phyloP scores from a whole-genome alignment of 2,329 filamentous ascomycete species.

The Aspergillus versicolor region DNA sequence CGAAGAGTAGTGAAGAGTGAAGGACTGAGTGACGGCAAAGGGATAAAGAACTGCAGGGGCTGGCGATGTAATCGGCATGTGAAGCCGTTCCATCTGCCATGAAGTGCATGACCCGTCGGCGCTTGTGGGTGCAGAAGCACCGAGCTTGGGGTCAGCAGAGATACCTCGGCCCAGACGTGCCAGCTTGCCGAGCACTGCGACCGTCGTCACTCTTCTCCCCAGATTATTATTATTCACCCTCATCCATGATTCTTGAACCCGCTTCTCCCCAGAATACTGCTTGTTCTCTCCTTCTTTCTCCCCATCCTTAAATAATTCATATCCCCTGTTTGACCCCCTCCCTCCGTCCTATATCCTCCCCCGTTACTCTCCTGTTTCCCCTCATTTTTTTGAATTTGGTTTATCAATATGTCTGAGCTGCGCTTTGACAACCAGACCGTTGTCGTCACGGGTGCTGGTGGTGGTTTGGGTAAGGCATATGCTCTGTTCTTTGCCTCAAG shows the following conservation, averaged over 20 bases:
- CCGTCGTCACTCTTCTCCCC: constrained; percentile 18
- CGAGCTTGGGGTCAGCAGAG: constrained; percentile 20
- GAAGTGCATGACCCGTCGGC: constrained; percentile 18
- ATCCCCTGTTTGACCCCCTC: constrained; percentile 8
- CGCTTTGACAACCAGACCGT: constrained; percentile 87
- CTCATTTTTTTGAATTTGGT: constrained; percentile 11
- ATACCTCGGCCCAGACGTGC: constrained; percentile 33
- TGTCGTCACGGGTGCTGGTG: constrained; percentile 82
- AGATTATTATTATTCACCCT: constrained; percentile 11
- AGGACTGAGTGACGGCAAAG: background rate
- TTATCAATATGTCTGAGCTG: constrained; percentile 62
- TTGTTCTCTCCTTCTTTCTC: constrained; percentile 6
- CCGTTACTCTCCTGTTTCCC: constrained; percentile 13
- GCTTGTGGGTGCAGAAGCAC: constrained; percentile 16
- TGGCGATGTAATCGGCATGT: constrained; percentile 32
- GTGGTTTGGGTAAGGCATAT: constrained; percentile 79
- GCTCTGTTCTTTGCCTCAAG: constrained; percentile 86
- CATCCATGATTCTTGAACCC: constrained; percentile 19
- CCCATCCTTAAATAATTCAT: constrained; percentile 10
- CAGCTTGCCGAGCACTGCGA: constrained; percentile 31
- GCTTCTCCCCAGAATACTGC: constrained; percentile 24
- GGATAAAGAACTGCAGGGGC: background rate
- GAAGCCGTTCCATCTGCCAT: constrained; percentile 29
- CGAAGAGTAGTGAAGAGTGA: background rate
- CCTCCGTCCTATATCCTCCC: constrained; percentile 14